Percentiles rank a stretch among this genome's conserved stretches.
phyloP scores from a whole-genome alignment of 805 yeast species.

The Maudiozyma barnettii region DNA sequence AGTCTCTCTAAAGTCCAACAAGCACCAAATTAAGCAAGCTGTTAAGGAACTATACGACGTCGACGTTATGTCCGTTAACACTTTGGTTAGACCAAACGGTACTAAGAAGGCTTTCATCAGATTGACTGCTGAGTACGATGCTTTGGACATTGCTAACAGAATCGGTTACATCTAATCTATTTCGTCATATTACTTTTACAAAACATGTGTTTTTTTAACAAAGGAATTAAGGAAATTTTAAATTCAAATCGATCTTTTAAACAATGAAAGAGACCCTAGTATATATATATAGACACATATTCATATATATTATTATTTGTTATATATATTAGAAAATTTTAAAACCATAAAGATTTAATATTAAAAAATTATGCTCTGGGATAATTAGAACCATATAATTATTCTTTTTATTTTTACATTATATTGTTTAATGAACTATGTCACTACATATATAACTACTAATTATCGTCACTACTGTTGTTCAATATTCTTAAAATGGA shows the following conservation, averaged over 20 bases:
- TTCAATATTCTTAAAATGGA: conserved; percentile 60
- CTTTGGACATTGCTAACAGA: conserved; percentile 99
- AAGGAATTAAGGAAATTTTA: background rate
- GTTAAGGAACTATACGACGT: conserved; percentile 97
- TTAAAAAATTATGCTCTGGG: too few relatives aligned
- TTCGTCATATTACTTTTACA: background rate
- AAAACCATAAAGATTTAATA: too few relatives aligned
- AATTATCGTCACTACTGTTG: conserved; percentile 17
- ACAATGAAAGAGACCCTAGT: too few relatives aligned
- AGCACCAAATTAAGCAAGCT: conserved; percentile 95
- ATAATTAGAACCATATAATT: too few relatives aligned
- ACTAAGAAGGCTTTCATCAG: conserved; percentile 99
- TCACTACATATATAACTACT: too few relatives aligned
- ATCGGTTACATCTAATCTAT: conserved; percentile 88
- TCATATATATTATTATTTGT: background rate
- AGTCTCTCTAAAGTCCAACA: conserved; percentile 95
- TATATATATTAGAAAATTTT: background rate
- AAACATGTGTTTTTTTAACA: background rate
- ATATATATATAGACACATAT: background rate
- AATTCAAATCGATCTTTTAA: too few relatives aligned
- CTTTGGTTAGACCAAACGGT: conserved; percentile 97
- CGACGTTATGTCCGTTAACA: conserved; percentile 89
- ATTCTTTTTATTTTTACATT: too few relatives aligned
- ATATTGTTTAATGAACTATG: too few relatives aligned
- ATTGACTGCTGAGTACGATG: conserved; percentile 98